Conservation (phyloP, 495 filamentous ascomycete genomes). For the Tuber borchii region DNA sequence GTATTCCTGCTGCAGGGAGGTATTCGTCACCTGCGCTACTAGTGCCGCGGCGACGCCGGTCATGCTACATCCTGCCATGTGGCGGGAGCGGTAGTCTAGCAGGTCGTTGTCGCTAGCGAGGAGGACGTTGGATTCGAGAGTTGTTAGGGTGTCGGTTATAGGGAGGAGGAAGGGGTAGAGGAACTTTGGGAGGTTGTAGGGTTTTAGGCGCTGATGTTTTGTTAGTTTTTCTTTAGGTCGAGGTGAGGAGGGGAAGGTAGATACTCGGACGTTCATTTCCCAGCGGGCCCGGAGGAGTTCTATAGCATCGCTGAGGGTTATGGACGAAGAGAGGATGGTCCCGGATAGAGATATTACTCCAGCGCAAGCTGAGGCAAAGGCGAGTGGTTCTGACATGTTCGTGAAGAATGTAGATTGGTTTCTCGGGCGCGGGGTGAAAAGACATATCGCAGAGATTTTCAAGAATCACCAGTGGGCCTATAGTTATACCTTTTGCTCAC, state of each 20-base stretch:
- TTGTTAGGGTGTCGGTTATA: conserved; percentile 21
- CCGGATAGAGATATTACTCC: conserved; percentile 24
- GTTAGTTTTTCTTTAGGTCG: not conserved
- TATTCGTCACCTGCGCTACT: conserved; percentile 25
- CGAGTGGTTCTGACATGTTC: conserved; percentile 27
- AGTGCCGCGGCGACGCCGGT: conserved; percentile 28
- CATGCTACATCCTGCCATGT: conserved; percentile 40
- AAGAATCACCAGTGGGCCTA: not conserved
- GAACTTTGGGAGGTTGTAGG: conserved; percentile 11
- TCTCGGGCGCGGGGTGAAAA: not conserved
- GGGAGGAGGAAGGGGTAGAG: conserved; percentile 19
- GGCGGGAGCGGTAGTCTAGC: conserved; percentile 27
- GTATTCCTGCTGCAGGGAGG: conserved; percentile 21
- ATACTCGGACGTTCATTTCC: conserved; percentile 20
- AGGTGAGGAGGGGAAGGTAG: not conserved
- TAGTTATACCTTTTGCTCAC: not conserved
- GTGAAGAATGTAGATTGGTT: not conserved
- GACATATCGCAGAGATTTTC: not conserved
- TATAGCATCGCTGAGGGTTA: conserved; percentile 20
- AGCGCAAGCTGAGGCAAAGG: conserved; percentile 23
- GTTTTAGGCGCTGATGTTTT: conserved; percentile 17
- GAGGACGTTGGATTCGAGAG: conserved; percentile 22
- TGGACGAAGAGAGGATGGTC: conserved; percentile 12
- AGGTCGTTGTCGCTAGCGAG: conserved; percentile 11
- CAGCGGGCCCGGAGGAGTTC: conserved; percentile 26